Percentiles rank a stretch among this genome's conserved stretches.
These are phyloP conservation scores for Magnusiomyces ingens DNA, from an alignment of 1,139 yeast genomes.

Conservation along the genomic window DNA sequence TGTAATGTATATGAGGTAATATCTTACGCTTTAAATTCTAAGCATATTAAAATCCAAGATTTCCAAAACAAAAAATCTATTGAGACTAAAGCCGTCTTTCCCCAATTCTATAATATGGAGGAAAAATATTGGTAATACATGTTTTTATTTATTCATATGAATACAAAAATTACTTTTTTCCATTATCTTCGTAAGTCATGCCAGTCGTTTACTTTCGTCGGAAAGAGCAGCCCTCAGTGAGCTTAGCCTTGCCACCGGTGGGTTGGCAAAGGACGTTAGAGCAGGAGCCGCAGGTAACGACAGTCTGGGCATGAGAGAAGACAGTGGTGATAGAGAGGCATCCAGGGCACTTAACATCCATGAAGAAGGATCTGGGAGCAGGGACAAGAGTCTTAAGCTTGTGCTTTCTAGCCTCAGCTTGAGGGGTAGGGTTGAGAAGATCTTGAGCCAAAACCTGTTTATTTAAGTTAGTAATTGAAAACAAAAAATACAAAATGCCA, in stretches of 20 bases:
- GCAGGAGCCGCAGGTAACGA: constrained; percentile 98
- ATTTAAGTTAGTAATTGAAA: not conserved
- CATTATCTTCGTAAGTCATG: no score
- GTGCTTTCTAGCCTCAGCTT: constrained; percentile 94
- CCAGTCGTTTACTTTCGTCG: constrained; percentile 76
- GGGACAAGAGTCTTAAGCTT: constrained; percentile 97
- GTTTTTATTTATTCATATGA: no score
- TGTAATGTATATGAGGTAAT: no score
- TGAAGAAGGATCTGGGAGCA: constrained; percentile 97
- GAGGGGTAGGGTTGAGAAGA: constrained; percentile 95
- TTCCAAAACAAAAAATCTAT: no score
- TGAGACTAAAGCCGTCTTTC: no score
- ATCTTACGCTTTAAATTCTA: no score
- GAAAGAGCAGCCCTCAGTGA: constrained; percentile 99
- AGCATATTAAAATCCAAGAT: no score
- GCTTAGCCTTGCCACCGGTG: constrained; percentile 99
- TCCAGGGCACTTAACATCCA: constrained; percentile 99
- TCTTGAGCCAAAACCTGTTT: constrained; percentile 88
- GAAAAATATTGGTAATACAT: no score
- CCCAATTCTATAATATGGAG: no score
- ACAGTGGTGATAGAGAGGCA: constrained; percentile 98
- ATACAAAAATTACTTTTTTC: no score
- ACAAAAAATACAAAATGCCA: not conserved
- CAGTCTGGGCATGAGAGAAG: constrained; percentile 99
- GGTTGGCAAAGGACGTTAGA: constrained; percentile 98